phyloP scores from a whole-genome alignment of 148 eudicot genomes.

The Cornus kousa region DNA sequence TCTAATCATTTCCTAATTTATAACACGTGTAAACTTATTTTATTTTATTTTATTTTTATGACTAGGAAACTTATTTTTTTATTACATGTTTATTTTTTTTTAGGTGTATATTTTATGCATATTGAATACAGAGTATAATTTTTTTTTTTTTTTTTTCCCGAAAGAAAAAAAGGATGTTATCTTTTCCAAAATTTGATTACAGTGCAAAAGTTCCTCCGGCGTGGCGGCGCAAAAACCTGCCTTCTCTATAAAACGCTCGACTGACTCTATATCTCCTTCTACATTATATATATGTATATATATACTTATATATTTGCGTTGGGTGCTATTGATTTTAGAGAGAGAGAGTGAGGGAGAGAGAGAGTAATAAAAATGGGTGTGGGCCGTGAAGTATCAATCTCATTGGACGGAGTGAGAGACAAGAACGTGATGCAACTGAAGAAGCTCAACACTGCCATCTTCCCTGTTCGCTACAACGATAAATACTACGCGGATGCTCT shows the following conservation, averaged over 20 bases:
- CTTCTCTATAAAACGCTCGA: neutral
- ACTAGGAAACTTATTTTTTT: too few relatives aligned
- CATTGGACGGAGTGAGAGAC: conserved; percentile 79
- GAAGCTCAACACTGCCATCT: conserved; percentile 80
- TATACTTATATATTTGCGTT: neutral
- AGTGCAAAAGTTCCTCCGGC: neutral
- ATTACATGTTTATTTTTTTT: too few relatives aligned
- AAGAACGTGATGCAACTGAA: conserved; percentile 88
- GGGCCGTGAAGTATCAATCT: conserved; percentile 52
- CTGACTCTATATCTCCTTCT: neutral
- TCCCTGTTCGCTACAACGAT: conserved; percentile 91
- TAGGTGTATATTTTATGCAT: too few relatives aligned
- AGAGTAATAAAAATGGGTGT: conserved; percentile 33
- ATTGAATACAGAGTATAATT: too few relatives aligned
- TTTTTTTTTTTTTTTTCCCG: too few relatives aligned
- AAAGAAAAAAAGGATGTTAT: too few relatives aligned
- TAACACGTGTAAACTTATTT: too few relatives aligned
- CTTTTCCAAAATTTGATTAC: too few relatives aligned
- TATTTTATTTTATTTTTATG: too few relatives aligned
- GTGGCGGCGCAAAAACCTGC: neutral
- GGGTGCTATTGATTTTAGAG: neutral
- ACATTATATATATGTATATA: neutral
- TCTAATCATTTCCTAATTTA: too few relatives aligned
- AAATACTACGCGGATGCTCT: conserved; percentile 85
- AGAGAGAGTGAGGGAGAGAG: neutral